Evolutionary conservation across 2,329 filamentous ascomycete species (phyloP), one percentile per base, ranked within the genome.

Genomic region (Exophiala dermatitidis): DNA sequence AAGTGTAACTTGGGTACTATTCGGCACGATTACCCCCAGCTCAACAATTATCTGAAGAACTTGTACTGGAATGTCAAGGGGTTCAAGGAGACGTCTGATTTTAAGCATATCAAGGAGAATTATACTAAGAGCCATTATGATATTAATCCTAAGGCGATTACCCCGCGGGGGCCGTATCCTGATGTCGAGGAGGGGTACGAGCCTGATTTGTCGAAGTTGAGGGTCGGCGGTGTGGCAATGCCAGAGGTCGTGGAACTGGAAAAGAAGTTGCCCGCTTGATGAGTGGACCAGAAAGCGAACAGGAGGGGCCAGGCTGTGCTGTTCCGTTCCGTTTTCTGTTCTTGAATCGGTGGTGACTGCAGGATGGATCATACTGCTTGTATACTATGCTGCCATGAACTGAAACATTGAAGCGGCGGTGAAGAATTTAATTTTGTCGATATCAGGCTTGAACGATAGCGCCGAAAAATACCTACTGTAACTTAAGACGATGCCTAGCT

Each of bases 71-170:
- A 78, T 53, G 71, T 77, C 1, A 46, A 50, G 33, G 79, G 74
- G 0, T 81, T 81, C 56, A 73, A 66, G 53, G 77, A 80, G 60
- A 81, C 78, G 10, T 85, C 82, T 0, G 72, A 85, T 57, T 85
- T 85, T 59, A 76, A 68, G 57, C 82, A 86, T 62, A 85, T 85
- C 64, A 86, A 85, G 67, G 82, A 86, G 65, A 84, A 82, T 69
- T 79, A 80, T 56, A 79, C 80, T 8, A 84, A 84, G 67, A 79
- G 75, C 52, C 80, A 84, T 61, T 61, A 60, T 3, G 76, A 78
- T 55, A 77, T 84, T 54, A 84, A 84, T 59, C 81, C 81, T 1
- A 72, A 74, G 40, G 76, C 73, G 1, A 84, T 85, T 58, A 83
- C 80, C n/a, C 81, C 81, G 0, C 63, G 81, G 58, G 81, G 81